Evolutionary conservation across 2,329 filamentous ascomycete species (phyloP), one percentile per base, ranked within the genome.

Genomic region (Basipetospora chlamydospora): DNA sequence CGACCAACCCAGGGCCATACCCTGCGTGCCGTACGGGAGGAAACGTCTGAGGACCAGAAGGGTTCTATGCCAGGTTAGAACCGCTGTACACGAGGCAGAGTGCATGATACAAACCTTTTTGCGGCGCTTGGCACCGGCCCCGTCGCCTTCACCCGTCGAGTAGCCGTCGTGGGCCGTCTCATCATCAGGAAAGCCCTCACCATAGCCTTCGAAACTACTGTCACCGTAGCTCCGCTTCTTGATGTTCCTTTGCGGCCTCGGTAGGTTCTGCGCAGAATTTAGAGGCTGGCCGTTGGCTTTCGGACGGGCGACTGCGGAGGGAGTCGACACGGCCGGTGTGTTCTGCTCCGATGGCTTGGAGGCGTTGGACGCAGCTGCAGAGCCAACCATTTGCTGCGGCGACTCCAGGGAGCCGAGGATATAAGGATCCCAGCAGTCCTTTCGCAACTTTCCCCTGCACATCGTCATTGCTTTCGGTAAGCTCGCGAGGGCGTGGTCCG

Each of bases 161-260:
- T 84, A 78, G n/a, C 71, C 73, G 30, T 23, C 22, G 11, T 6
- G 22, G 11, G 6, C 72, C 7, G 52, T 54, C 42, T 80, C 79
- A 44, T 83, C 78, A 43, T 85, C 80, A 8, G 67, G 67, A 45
- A 67, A 84, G 23, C 77, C 76, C 45, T 85, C 79, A 30, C 73
- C 70, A 48, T 86, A 86, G 28, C 81, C 80, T 47, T 80, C 75
- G 49, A 72, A 87, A 47, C 77, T 82, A 46, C 66, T 70, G 44
- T 87, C 81, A 26, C 77, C 75, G 50, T 86, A 87, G 43, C 76
- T 72, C 33, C 82, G 70, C 64, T 86, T 86, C 61, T 80, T 83
- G 42, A 72, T 67, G 38, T 66, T 62, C 33, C 81, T 68, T 46
- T 77, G 75, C 23, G 78, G 73, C 38, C 80, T 65, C 26, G 61